Percentiles rank a stretch among this genome's conserved stretches.
These are phyloP conservation scores for Backusella australiensis DNA, from an alignment of 192 early-diverging fungal genomes.

Conservation along the genomic window DNA sequence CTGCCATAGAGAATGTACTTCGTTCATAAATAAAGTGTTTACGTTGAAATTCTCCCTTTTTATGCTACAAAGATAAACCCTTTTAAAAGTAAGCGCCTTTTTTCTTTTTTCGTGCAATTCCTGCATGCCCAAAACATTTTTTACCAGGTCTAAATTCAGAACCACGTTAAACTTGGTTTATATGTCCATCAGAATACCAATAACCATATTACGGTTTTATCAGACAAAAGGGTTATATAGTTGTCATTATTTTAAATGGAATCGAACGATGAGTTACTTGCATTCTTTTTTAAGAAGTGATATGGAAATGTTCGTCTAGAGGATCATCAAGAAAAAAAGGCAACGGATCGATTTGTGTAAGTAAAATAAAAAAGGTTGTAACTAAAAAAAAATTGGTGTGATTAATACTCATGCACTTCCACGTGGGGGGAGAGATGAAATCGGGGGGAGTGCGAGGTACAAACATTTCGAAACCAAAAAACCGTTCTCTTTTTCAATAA, in stretches of 20 bases:
- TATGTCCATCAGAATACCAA: background rate
- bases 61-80: background rate
- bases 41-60: background rate
- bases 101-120: background rate
- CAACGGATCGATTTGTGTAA: slow-evolving; percentile 1
- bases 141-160: background rate
- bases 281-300: background rate
- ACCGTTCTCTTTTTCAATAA: background rate
- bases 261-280: background rate
- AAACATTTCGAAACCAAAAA: slow-evolving; percentile 1
- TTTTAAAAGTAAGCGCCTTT: background rate
- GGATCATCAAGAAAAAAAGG: background rate
- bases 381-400: background rate
- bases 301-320: background rate
- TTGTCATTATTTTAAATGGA: background rate
- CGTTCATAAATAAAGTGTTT: background rate
- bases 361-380: background rate
- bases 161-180: background rate
- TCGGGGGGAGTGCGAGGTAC: background rate
- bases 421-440: background rate
- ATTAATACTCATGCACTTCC: slow-evolving; percentile 4
- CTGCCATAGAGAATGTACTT: background rate
- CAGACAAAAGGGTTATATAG: background rate
- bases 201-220: background rate
- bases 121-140: background rate